phyloP scores from a whole-genome alignment of 1,139 yeast species.

The Geotrichum fermentans region DNA sequence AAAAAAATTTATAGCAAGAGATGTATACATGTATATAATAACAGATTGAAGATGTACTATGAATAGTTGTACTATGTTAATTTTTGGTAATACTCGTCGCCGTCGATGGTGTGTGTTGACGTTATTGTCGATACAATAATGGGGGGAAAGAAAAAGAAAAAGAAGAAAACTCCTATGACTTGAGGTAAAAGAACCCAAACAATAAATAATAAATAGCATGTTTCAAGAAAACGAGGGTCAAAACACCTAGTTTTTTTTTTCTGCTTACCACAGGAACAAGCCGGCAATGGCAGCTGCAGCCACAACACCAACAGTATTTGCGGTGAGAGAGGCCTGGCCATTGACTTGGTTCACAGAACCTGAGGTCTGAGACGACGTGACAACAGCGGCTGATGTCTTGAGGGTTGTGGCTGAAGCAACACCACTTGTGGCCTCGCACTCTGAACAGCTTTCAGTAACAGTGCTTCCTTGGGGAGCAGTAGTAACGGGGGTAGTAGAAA shows the following conservation, averaged over 20 bases:
- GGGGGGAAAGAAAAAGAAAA: too few relatives aligned
- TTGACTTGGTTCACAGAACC: conserved; percentile 5
- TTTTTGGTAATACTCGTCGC: too few relatives aligned
- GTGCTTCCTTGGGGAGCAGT: not conserved
- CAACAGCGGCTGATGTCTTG: not conserved
- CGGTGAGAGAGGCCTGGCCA: conserved; percentile 2
- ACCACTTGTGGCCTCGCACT: conserved; percentile 2
- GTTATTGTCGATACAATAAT: too few relatives aligned
- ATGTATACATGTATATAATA: too few relatives aligned
- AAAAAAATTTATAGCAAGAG: too few relatives aligned
- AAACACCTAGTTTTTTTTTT: conserved; percentile 26
- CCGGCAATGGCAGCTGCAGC: conserved; percentile 1
- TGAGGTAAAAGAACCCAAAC: too few relatives aligned
- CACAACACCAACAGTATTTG: conserved; percentile 3
- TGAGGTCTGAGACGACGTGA: not conserved
- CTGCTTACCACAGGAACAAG: conserved; percentile 1
- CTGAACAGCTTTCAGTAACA: not conserved
- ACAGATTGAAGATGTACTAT: too few relatives aligned
- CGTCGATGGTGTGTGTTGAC: too few relatives aligned
- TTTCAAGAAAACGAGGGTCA: conserved; percentile 26
- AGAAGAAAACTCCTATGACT: too few relatives aligned
- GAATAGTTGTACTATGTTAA: too few relatives aligned
- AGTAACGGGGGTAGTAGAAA: not conserved
- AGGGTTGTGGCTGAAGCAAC: not conserved
- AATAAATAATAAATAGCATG: conserved; percentile 23